Percentiles rank a stretch among this genome's conserved stretches.
Evolutionary conservation across 495 filamentous ascomycete genomes (phyloP).

Genomic region (Penicillium herquei): DNA sequence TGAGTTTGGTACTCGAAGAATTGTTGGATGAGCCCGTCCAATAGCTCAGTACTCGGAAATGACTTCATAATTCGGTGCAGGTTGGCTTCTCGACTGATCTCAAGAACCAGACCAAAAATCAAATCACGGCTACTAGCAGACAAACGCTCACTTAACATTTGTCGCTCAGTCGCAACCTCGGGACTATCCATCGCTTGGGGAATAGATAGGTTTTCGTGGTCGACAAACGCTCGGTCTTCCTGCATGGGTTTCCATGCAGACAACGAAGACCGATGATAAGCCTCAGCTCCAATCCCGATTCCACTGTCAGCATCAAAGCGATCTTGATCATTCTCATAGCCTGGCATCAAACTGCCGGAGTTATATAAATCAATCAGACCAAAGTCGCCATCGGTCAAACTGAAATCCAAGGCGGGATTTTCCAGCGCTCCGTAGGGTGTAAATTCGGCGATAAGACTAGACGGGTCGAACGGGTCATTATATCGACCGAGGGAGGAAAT

Average conservation of each 20-base stretch:
- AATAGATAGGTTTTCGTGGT: conserved; percentile 55
- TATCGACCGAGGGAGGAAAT: conserved; percentile 29
- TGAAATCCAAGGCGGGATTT: conserved; percentile 53
- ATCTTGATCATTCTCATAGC: conserved; percentile 13
- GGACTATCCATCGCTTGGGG: conserved; percentile 37
- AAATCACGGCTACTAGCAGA: conserved; percentile 51
- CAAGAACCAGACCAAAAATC: conserved; percentile 57
- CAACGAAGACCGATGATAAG: conserved; percentile 46
- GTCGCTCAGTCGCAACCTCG: conserved; percentile 19
- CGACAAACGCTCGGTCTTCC: conserved; percentile 48
- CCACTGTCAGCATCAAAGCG: conserved; percentile 24
- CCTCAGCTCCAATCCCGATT: conserved; percentile 32
- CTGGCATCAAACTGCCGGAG: conserved; percentile 34
- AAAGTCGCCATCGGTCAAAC: conserved; percentile 61
- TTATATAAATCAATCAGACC: conserved; percentile 58
- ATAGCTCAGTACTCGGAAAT: conserved; percentile 57
- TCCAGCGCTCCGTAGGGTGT: conserved; percentile 27
- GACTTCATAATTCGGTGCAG: conserved; percentile 51
- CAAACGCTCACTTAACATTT: conserved; percentile 33
- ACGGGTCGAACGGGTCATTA: conserved; percentile 26
- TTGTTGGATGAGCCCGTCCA: conserved; percentile 60
- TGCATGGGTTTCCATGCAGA: conserved; percentile 54
- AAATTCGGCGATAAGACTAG: conserved; percentile 24
- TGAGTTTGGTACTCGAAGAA: conserved; percentile 53
- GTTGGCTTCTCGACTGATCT: conserved; percentile 46